These are phyloP conservation scores for Ceriops tagal DNA, from an alignment of 345 rosid genomes.

Conservation along the genomic window DNA sequence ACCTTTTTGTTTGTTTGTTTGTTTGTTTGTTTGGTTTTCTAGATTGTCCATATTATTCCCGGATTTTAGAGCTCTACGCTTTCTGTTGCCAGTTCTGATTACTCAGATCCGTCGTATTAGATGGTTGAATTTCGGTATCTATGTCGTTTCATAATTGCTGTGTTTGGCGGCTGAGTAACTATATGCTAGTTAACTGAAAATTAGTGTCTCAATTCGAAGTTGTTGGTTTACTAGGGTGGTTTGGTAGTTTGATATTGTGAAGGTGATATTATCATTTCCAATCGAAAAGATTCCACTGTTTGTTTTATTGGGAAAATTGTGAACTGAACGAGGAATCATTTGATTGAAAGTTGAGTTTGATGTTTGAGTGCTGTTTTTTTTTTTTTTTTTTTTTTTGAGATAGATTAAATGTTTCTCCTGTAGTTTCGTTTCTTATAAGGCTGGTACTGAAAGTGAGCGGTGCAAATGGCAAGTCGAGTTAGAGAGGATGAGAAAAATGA, in stretches of 20 bases:
- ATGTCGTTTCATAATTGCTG: background rate
- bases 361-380: background rate
- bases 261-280: background rate
- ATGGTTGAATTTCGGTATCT: conserved; percentile 2
- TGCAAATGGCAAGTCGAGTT: conserved; percentile 59
- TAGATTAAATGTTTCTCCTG: no score
- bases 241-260: background rate
- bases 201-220: background rate
- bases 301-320: no score
- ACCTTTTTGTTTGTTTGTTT: background rate
- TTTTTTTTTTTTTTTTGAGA: background rate
- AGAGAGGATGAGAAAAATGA: conserved; percentile 94
- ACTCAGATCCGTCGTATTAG: conserved; percentile 36
- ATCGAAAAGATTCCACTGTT: background rate
- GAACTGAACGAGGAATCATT: background rate
- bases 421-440: no score
- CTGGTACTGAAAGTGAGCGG: background rate
- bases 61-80: background rate
- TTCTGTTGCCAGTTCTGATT: conserved; percentile 12
- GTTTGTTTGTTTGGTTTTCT: no score
- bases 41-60: conserved; percentile 4
- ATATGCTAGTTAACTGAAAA: background rate
- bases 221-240: background rate
- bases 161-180: background rate
- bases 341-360: background rate